A percentile compares a stretch with the other conserved stretches of the same genome.
Evolutionary conservation across 129 eudicot genomes (phyloP).

Genomic region (Deinandra increscens): DNA sequence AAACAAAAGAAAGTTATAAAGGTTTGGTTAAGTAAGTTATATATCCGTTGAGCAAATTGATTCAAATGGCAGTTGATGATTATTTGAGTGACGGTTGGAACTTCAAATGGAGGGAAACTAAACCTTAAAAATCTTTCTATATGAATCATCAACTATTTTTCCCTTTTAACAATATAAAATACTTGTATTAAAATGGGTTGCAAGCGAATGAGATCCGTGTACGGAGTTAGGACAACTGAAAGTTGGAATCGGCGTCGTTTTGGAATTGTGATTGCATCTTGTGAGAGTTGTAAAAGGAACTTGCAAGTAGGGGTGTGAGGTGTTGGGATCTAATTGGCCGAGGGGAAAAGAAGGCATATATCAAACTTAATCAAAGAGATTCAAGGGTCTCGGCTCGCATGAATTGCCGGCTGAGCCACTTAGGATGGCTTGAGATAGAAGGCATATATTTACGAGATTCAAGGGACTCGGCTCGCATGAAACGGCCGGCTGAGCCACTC

Average conservation of each 20-base stretch:
- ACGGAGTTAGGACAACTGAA: not conserved
- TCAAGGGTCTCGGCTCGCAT: not conserved
- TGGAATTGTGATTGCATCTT: not conserved
- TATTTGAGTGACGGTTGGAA: constrained; percentile 30
- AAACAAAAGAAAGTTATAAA: not conserved
- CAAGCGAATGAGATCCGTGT: constrained; percentile 8
- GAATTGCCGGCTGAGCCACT: not conserved
- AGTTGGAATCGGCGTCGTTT: not conserved
- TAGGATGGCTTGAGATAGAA: not conserved
- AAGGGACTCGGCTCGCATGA: too few species aligned
- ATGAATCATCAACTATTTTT: not conserved
- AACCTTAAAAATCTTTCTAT: not conserved
- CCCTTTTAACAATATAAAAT: not conserved
- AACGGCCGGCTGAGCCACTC: too few species aligned
- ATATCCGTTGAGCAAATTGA: constrained; percentile 36
- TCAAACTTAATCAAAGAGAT: not conserved
- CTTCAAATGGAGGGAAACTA: constrained; percentile 27
- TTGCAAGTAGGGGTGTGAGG: not conserved
- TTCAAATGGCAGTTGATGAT: constrained; percentile 53
- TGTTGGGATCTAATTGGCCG: not conserved
- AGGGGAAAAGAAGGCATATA: too few species aligned
- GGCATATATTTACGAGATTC: too few species aligned
- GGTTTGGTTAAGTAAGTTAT: constrained; percentile 34
- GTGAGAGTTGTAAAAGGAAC: not conserved
- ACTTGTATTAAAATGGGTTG: not conserved